Base-by-base conservation (phyloP, 1,139 yeast species). In the Wickerhamomyces sp. region DNA sequence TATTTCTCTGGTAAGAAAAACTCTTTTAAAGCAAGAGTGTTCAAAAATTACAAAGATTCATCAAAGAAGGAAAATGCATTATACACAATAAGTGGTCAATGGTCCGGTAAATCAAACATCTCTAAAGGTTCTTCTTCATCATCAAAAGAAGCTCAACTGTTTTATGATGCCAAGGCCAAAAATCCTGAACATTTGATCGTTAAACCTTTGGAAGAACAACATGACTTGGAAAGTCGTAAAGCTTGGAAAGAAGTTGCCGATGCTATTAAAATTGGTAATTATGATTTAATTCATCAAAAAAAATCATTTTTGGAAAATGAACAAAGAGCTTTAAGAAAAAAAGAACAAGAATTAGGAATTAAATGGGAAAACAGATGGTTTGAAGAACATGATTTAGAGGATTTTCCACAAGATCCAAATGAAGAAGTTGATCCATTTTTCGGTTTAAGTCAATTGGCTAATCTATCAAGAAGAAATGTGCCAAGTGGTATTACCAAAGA, bases 1-100 rank as follows among this genome's bases (percentile, higher is more conserved):
- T 93, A 90, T 71, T 88, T 93, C 62, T 77, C 90, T n/a, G 99
- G 99, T 55, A 91, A 90, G 73, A 91, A 90, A 72, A 91, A 93
- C 69, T 70, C 91, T 10, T 90, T 84, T 71, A 91, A 89, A 69
- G 95, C 96, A 34, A 76, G 91, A 60, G 77, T 91, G 47, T 85
- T 66, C 65, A 75, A 78, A 56, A 78, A 77, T 60, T 66, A 66
- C 45, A 67, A 73, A 34, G 75, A 75, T 18, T 70, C 82, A 35
- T 61, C 65, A 27, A 56, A 55, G 29, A 65, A 84, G 61, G 80
- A 76, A 43, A 78, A 80, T 49, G 86, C 94, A 2, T 65, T 90
- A 52, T 86, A 79, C 62, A 84, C 95, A 14, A 81, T 93, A 49
- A 63, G 74, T 42, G 99, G 99, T 39, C 97, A 90, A 69, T 93